Evolutionary conservation across 345 rosid genomes (phyloP).

Genomic region (Chamaenerion angustifolium): DNA sequence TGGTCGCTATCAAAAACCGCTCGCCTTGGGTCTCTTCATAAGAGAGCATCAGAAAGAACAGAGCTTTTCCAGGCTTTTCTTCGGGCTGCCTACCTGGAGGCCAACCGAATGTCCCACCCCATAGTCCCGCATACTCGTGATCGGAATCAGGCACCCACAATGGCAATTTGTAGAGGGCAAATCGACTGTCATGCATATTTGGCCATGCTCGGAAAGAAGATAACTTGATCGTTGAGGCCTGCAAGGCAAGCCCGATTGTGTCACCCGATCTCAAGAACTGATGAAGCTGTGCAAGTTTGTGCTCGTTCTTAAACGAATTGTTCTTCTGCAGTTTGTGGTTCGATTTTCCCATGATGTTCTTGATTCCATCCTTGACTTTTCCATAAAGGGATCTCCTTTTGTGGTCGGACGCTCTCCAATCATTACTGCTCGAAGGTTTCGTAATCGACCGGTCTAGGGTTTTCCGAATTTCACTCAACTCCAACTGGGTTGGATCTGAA

Average conservation of each 20-base stretch:
- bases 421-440: slow-evolving; percentile 18
- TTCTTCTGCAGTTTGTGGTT: slow-evolving; percentile 19
- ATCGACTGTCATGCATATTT: slow-evolving; percentile 56
- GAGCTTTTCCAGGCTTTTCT: slow-evolving; percentile 69
- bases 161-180: slow-evolving; percentile 70
- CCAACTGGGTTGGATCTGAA: slow-evolving; percentile 27
- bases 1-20: slow-evolving; percentile 53
- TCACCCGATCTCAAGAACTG: slow-evolving; percentile 54
- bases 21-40: slow-evolving; percentile 50
- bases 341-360: slow-evolving; percentile 46
- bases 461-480: slow-evolving; percentile 29
- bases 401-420: slow-evolving; percentile 15
- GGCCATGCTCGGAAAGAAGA: slow-evolving; percentile 82
- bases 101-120: slow-evolving; percentile 93
- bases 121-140: slow-evolving; percentile 65
- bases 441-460: slow-evolving; percentile 19
- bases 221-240: slow-evolving; percentile 36
- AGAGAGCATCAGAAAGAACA: slow-evolving; percentile 64
- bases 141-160: slow-evolving; percentile 25
- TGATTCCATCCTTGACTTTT: slow-evolving; percentile 37
- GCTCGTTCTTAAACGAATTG: slow-evolving; percentile 42
- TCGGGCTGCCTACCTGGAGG: slow-evolving; percentile 57
- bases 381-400: slow-evolving; percentile 34
- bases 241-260: slow-evolving; percentile 40
- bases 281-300: slow-evolving; percentile 34